Evolutionary conservation across 495 filamentous ascomycete genomes (phyloP).

Genomic region (Pyronema domesticum): DNA sequence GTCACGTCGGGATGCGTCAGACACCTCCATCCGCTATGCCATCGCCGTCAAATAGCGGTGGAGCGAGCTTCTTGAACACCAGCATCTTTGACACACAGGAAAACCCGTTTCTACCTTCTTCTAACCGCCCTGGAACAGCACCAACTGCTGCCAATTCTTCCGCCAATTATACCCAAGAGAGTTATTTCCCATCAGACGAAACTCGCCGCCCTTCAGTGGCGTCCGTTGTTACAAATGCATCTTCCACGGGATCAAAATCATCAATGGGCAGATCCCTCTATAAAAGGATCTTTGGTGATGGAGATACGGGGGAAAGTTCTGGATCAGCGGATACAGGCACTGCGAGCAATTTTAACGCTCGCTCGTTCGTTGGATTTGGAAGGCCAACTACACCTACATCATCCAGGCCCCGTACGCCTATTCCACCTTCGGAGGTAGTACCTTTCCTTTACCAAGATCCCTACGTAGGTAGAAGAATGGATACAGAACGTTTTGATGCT

Average conservation of each 20-base stretch:
- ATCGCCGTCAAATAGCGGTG: constrained; percentile 35
- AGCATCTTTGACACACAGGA: constrained; percentile 21
- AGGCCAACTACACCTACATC: constrained; percentile 37
- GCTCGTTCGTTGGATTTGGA: constrained; percentile 40
- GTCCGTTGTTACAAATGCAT: constrained; percentile 67
- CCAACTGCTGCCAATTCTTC: constrained; percentile 31
- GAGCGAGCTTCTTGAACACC: constrained; percentile 29
- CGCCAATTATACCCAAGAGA: constrained; percentile 32
- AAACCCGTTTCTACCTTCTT: constrained; percentile 33
- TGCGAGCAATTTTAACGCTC: constrained; percentile 33
- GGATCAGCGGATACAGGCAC: constrained; percentile 48
- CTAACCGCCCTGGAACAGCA: constrained; percentile 45
- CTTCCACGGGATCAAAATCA: constrained; percentile 73
- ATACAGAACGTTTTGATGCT: constrained; percentile 7
- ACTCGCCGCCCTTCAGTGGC: constrained; percentile 75
- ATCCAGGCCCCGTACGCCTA: constrained; percentile 62
- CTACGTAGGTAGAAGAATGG: constrained; percentile 36
- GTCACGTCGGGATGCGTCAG: constrained; percentile 25
- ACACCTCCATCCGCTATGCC: constrained; percentile 25
- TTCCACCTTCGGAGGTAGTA: constrained; percentile 82
- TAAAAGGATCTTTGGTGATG: constrained; percentile 80
- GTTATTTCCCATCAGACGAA: constrained; percentile 49
- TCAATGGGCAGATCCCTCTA: constrained; percentile 49
- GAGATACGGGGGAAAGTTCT: constrained; percentile 46
- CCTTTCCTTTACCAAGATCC: constrained; percentile 89